A percentile compares a stretch with the other conserved stretches of the same genome.
Evolutionary conservation across 495 filamentous ascomycete genomes (phyloP).

Genomic region (Cercophora sp.): DNA sequence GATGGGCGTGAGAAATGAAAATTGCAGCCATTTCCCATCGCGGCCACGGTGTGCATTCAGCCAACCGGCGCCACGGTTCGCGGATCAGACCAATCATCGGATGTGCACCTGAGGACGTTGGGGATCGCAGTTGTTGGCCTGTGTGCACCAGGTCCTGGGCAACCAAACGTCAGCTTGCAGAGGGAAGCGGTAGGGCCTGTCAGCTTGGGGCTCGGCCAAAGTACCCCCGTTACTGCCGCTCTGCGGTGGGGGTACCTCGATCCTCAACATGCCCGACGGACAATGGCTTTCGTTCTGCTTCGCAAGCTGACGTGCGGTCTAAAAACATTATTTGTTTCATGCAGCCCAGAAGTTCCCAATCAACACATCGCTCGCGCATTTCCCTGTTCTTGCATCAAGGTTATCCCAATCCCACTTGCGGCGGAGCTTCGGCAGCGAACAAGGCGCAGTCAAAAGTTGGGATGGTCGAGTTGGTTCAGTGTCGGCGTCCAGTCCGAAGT

Average conservation of each 20-base stretch:
- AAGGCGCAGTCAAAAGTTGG: slow-evolving; percentile 11
- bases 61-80: slow-evolving; percentile 15
- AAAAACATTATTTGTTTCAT: slow-evolving; percentile 1
- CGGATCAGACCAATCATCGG: slow-evolving; percentile 15
- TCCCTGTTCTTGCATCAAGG: neutral
- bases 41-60: slow-evolving; percentile 18
- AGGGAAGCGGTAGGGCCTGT: slow-evolving; percentile 7
- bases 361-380: neutral
- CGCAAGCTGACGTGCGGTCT: slow-evolving; percentile 3
- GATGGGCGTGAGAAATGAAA: neutral
- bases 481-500: no score
- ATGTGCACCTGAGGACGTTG: slow-evolving; percentile 13
- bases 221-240: slow-evolving; percentile 17
- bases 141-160: neutral
- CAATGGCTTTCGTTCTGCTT: neutral
- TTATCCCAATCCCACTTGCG: neutral
- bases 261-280: neutral
- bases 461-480: no score
- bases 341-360: neutral
- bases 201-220: slow-evolving; percentile 8
- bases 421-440: neutral
- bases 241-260: slow-evolving; percentile 6
- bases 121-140: no score
- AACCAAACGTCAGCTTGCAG: slow-evolving; percentile 25
- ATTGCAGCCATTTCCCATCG: slow-evolving; percentile 4